Conservation (phyloP, 768 basidiomycete species). For the Psilocybe cyanescens region DNA sequence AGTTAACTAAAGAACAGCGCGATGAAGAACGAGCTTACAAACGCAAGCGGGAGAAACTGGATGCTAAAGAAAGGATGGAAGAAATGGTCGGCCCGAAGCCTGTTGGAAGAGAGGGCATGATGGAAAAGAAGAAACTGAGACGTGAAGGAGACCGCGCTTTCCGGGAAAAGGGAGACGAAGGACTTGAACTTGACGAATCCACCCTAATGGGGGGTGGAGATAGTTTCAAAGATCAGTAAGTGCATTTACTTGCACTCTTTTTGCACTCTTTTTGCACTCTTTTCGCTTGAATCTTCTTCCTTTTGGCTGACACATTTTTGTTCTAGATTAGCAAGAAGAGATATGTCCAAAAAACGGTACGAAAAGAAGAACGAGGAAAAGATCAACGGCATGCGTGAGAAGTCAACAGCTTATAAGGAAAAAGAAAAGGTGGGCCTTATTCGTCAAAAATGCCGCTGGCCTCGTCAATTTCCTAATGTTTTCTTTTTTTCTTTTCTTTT, state of each 20-base stretch:
- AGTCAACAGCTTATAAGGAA: slow-evolving; percentile 63
- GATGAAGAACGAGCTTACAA: slow-evolving; percentile 57
- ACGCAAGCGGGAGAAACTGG: slow-evolving; percentile 69
- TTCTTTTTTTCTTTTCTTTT: slow-evolving; percentile 1
- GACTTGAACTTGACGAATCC: slow-evolving; percentile 77
- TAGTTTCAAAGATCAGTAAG: slow-evolving; percentile 80
- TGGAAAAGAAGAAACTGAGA: slow-evolving; percentile 83
- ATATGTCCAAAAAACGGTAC: slow-evolving; percentile 68
- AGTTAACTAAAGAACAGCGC: slow-evolving; percentile 55
- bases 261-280: slow-evolving; percentile 4
- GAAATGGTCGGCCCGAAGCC: slow-evolving; percentile 81
- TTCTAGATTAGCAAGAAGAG: slow-evolving; percentile 63
- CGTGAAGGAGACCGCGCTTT: slow-evolving; percentile 74
- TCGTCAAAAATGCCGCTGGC: slow-evolving; percentile 2
- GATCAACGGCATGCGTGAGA: slow-evolving; percentile 56
- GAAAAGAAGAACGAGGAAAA: slow-evolving; percentile 66
- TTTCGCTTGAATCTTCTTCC: not conserved
- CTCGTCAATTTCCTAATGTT: not conserved
- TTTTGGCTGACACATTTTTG: slow-evolving; percentile 5
- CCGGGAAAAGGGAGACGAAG: slow-evolving; percentile 78
- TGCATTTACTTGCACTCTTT: slow-evolving; percentile 17
- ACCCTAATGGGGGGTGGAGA: slow-evolving; percentile 84
- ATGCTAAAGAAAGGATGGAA: slow-evolving; percentile 72
- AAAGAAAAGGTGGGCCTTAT: slow-evolving; percentile 64
- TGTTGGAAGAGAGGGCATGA: slow-evolving; percentile 80